A percentile compares a stretch with the other conserved stretches of the same genome.
phyloP scores from a whole-genome alignment of 73 alveolate genomes.

The Paramecium sexaurelia region DNA sequence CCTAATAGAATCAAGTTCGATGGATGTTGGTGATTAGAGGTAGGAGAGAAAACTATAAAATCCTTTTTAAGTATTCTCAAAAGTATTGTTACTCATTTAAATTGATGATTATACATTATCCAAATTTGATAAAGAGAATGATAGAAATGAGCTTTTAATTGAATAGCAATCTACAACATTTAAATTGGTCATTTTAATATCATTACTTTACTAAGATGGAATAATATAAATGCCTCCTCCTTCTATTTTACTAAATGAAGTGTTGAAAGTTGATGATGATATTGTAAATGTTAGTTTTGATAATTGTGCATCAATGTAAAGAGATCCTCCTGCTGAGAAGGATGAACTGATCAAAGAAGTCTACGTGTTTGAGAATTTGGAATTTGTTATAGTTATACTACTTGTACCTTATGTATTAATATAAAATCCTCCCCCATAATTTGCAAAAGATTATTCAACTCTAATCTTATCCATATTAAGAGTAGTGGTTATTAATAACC shows the following conservation, averaged over 20 bases:
- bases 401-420: not conserved
- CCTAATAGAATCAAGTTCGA: not conserved
- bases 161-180: not conserved
- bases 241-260: not conserved
- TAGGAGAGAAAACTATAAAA: not conserved
- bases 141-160: not conserved
- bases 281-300: not conserved
- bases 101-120: not conserved
- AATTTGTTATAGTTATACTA: not conserved
- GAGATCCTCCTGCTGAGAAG: not conserved
- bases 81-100: not conserved
- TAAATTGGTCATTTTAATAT: not conserved
- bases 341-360: not conserved
- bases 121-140: not conserved
- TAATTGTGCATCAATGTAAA: not conserved
- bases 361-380: not conserved
- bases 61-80: not conserved
- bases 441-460: not conserved
- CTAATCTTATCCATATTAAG: not conserved
- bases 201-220: not conserved
- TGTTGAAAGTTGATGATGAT: not conserved
- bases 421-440: not conserved
- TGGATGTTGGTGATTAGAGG: not conserved
- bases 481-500: not conserved
- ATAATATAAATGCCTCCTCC: not conserved